phyloP scores from a whole-genome alignment of 306 rosid species.

The Vigna reflexopilosa region DNA sequence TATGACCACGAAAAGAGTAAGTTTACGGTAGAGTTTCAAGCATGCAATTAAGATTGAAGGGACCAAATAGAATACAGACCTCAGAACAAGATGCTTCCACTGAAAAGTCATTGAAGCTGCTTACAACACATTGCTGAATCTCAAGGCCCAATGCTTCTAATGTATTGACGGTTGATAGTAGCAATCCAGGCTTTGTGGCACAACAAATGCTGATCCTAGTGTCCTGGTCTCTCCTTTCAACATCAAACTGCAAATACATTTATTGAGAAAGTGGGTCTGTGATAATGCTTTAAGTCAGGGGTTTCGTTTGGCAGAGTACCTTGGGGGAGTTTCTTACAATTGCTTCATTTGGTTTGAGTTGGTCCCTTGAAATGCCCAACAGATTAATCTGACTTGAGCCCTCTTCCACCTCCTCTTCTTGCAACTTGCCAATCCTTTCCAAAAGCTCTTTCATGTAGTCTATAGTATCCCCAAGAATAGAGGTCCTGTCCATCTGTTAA shows the following conservation, averaged over 20 bases:
- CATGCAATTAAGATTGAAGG: constrained; percentile 5
- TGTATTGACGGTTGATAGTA: constrained; percentile 24
- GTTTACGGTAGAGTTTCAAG: background rate
- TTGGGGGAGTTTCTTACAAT: constrained; percentile 77
- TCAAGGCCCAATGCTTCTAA: constrained; percentile 27
- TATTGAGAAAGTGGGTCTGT: background rate
- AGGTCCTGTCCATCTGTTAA: constrained; percentile 24
- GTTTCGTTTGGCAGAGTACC: constrained; percentile 45
- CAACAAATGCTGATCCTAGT: constrained; percentile 79
- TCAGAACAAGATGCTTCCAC: constrained; percentile 34
- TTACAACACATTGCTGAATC: constrained; percentile 33
- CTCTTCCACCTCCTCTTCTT: constrained; percentile 65
- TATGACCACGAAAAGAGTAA: constrained; percentile 28
- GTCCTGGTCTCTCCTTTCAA: constrained; percentile 66
- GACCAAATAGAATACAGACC: background rate
- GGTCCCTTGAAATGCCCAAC: constrained; percentile 58
- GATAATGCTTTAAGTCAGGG: constrained; percentile 12
- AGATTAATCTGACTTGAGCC: constrained; percentile 49
- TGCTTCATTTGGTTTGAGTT: constrained; percentile 60
- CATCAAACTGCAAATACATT: constrained; percentile 68
- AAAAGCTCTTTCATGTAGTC: constrained; percentile 30
- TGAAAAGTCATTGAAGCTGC: constrained; percentile 31
- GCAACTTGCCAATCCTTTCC: constrained; percentile 67
- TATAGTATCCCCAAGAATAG: constrained; percentile 32
- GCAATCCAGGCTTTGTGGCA: constrained; percentile 49